phyloP scores from a whole-genome alignment of 1,284 basidiomycete species.

The Moesziomyces sp. region DNA sequence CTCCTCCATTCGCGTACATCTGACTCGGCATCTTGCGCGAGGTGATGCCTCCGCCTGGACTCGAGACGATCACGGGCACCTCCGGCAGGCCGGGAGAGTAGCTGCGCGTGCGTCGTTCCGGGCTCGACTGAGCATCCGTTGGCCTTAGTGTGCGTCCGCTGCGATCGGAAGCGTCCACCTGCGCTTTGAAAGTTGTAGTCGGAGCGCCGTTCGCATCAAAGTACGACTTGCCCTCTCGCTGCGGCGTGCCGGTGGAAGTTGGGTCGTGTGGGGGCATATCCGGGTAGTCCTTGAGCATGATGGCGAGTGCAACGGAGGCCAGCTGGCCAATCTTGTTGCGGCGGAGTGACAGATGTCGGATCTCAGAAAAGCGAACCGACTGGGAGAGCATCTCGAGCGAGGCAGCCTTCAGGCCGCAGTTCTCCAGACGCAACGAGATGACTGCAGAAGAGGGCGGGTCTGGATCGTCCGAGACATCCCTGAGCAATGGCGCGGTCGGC shows the following conservation, averaged over 20 bases:
- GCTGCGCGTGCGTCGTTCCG: conserved; percentile 35
- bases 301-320: conserved; percentile 46
- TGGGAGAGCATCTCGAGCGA: conserved; percentile 58
- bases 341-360: conserved; percentile 63
- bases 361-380: conserved; percentile 57
- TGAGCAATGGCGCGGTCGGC: conserved; percentile 54
- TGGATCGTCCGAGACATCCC: conserved; percentile 40
- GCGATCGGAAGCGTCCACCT: conserved; percentile 5
- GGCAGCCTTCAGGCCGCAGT: conserved; percentile 55
- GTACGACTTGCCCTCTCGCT: conserved; percentile 25
- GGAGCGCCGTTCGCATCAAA: conserved; percentile 14
- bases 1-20: conserved; percentile 18
- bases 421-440: conserved; percentile 62
- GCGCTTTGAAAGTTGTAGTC: not conserved
- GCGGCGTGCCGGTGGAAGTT: not conserved
- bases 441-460: conserved; percentile 45
- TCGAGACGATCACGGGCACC: conserved; percentile 55
- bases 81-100: conserved; percentile 56
- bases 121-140: conserved; percentile 9
- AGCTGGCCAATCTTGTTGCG: conserved; percentile 54
- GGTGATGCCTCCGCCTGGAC: conserved; percentile 58
- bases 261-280: conserved; percentile 29
- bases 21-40: conserved; percentile 47
- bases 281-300: conserved; percentile 59
- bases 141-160: conserved; percentile 17